Base-by-base conservation (phyloP, 768 basidiomycete species). In the Lactarius psammicola region DNA sequence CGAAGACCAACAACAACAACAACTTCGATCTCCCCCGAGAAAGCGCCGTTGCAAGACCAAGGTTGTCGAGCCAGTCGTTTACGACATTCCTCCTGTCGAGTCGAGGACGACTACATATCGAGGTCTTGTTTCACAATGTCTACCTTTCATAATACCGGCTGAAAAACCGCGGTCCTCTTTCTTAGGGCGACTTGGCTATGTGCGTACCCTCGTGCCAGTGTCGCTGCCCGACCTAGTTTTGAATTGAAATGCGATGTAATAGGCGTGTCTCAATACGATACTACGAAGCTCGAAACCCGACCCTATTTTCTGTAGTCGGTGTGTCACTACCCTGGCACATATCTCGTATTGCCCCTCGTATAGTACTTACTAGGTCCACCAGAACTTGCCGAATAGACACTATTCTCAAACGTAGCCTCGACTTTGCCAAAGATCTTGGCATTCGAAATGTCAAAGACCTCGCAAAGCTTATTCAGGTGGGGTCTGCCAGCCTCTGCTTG, bases 251-350 rank as follows among this genome's bases (percentile, higher is more conserved):
- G 33, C 7, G 46, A 49, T 49, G n/a, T 60, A 8, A 33, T 3
- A 94, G 73, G 93, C 93, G 3, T 95, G 93, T 72, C 74, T 95
- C 57, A 95, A 95, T 71, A 95, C 94, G 0, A 80, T 97, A 18
- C 76, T 96, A 15, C 82, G 94, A 53, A 85, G 79, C 34, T 80
- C 78, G 66, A 92, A 88, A 69, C 92, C 93, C 0, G 82, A 84
- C 20, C 75, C 86, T 0, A 75, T 94, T 15, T 96, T 96, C 72
- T 94, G 93, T 36, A 86, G 85, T 74, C 80, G 86, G 85, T 84
- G 59, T 42, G 78, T 70, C 28, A 44, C 40, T 9, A 26, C 54
- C 23, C 23, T 11, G 6, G 28, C 26, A 23, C 10, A 11, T 31
- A 31, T 23, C 31, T 28, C 28, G 34, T 4, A 38, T 7, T 7